Conservation (phyloP, 1,284 basidiomycete species). For the Peniophora sp. region DNA sequence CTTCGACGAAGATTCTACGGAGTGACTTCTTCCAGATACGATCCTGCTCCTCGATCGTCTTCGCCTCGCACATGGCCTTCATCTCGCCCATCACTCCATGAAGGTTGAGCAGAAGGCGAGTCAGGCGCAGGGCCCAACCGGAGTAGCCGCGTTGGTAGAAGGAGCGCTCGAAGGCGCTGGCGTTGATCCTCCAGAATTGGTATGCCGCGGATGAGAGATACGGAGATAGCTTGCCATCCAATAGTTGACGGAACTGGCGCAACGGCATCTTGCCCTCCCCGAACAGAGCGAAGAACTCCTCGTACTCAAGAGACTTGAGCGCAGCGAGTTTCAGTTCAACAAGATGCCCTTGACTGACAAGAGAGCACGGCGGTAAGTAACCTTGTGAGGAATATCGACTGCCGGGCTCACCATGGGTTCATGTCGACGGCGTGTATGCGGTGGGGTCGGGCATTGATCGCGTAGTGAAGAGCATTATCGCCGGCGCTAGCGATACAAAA, state of each 20-base stretch:
- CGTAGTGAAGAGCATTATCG: conserved; percentile 80
- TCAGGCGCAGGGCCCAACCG: conserved; percentile 64
- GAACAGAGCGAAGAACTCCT: conserved; percentile 71
- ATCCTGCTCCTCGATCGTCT: conserved; percentile 54
- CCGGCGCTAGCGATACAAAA: conserved; percentile 77
- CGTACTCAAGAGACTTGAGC: conserved; percentile 53
- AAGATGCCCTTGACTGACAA: conserved; percentile 61
- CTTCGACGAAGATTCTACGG: conserved; percentile 62
- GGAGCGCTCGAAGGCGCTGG: conserved; percentile 50
- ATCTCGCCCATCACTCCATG: conserved; percentile 55
- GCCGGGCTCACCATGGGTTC: conserved; percentile 44
- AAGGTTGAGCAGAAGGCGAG: conserved; percentile 52
- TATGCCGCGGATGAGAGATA: conserved; percentile 70
- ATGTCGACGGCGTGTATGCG: conserved; percentile 74
- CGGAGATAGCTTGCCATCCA: conserved; percentile 65
- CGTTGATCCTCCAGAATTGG: conserved; percentile 73
- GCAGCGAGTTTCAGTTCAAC: conserved; percentile 76
- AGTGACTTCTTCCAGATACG: conserved; percentile 58
- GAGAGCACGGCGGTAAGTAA: too few relatives aligned
- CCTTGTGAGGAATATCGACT: too few relatives aligned
- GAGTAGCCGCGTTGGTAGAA: conserved; percentile 77
- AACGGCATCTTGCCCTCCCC: conserved; percentile 54
- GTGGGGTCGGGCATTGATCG: conserved; percentile 55
- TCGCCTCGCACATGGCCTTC: conserved; percentile 46
- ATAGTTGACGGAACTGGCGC: conserved; percentile 50